Conservation (phyloP, 805 yeast genomes). For the Teunomyces pallodes region DNA sequence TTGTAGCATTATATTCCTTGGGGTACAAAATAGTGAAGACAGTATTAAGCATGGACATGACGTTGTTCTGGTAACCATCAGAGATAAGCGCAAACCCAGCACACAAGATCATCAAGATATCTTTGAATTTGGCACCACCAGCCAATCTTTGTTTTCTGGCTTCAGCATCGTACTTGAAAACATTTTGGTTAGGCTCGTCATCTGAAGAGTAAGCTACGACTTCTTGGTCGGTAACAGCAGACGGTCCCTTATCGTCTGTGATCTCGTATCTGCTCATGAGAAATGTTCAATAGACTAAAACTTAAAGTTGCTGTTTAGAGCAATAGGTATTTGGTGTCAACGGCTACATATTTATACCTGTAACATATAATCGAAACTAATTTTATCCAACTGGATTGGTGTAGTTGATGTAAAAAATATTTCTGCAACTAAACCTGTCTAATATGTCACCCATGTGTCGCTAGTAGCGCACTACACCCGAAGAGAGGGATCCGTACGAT, state of each 20-base stretch:
- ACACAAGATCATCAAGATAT: conserved; percentile 50
- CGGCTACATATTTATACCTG: not conserved
- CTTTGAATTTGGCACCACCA: conserved; percentile 24
- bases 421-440: no score
- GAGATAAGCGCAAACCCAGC: conserved; percentile 75
- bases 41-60: conserved; percentile 67
- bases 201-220: conserved; percentile 1
- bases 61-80: conserved; percentile 75
- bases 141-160: conserved; percentile 27
- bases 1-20: conserved; percentile 36
- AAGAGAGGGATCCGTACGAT: not conserved
- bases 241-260: not conserved
- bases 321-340: no score
- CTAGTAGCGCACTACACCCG: not conserved
- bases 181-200: conserved; percentile 7
- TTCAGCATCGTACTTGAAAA: conserved; percentile 32
- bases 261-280: conserved; percentile 1
- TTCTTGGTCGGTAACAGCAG: not conserved
- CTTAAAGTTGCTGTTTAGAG: no score
- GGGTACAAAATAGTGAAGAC: conserved; percentile 52
- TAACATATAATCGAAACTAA: no score
- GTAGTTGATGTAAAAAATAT: no score
- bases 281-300: no score
- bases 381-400: no score
- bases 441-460: not conserved